Evolutionary conservation across 139 green algal species (phyloP).

Genomic region (Ulvella scutata): DNA sequence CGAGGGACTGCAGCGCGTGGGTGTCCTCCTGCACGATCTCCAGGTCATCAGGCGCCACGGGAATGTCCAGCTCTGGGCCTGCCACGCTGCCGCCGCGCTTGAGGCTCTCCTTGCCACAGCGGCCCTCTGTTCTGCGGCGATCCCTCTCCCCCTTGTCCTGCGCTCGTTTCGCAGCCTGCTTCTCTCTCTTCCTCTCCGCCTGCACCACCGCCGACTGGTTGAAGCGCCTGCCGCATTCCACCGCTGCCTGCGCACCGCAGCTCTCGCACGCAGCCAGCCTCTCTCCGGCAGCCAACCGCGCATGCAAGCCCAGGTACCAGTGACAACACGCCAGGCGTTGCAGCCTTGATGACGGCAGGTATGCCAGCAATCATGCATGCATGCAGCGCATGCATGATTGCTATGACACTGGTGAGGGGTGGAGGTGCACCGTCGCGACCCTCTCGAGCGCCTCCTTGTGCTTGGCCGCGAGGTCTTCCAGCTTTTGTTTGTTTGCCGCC

Average conservation of each 20-base stretch:
- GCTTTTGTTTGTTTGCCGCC: background rate
- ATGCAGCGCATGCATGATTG: background rate
- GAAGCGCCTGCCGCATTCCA: background rate
- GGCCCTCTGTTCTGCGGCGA: constrained; percentile 1
- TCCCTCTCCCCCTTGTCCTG: constrained; percentile 5
- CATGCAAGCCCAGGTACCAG: too few relatives aligned
- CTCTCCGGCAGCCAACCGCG: too few relatives aligned
- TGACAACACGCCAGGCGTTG: too few relatives aligned
- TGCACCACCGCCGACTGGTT: background rate
- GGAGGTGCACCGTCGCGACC: background rate
- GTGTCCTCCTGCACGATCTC: constrained; percentile 20
- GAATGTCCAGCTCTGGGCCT: background rate
- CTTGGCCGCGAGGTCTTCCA: background rate
- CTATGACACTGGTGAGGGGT: background rate
- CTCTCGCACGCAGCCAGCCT: too few relatives aligned
- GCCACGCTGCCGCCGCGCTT: background rate
- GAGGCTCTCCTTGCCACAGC: background rate
- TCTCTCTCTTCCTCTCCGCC: constrained; percentile 7
- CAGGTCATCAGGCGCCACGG: constrained; percentile 12
- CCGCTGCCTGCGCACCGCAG: too few relatives aligned
- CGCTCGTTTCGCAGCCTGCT: background rate
- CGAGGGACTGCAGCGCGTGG: constrained; percentile 11
- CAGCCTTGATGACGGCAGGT: too few relatives aligned
- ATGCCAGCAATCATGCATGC: background rate
- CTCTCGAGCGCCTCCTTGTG: constrained; percentile 3